phyloP scores from a whole-genome alignment of 2,329 filamentous ascomycete genomes.

The Elsinoe batatas region DNA sequence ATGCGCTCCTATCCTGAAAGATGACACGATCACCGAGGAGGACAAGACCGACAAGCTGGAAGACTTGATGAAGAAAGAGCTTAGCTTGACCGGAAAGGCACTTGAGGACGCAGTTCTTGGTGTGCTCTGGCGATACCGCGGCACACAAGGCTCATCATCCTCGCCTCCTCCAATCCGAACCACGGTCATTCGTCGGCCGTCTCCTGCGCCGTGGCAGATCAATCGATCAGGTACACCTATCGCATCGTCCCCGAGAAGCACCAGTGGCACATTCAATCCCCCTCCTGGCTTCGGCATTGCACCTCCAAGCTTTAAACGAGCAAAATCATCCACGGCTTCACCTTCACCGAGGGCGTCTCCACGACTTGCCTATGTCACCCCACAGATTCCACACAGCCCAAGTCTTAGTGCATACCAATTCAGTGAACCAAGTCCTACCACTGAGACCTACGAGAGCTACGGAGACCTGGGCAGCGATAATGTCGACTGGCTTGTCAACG shows the following conservation, averaged over 20 bases:
- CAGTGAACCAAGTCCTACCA: conserved; percentile 68
- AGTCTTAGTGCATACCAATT: conserved; percentile 94
- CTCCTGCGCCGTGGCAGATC: conserved; percentile 86
- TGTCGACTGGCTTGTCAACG: conserved; percentile 89
- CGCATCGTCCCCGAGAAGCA: conserved; percentile 68
- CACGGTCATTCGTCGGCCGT: conserved; percentile 79
- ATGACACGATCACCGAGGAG: conserved; percentile 76
- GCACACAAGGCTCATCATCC: conserved; percentile 47
- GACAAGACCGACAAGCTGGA: conserved; percentile 90
- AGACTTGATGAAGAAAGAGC: conserved; percentile 68
- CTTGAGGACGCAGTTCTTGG: conserved; percentile 88
- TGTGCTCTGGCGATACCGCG: conserved; percentile 77
- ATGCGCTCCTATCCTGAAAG: conserved; percentile 78
- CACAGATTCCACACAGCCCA: conserved; percentile 85
- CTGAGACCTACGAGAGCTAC: conserved; percentile 83
- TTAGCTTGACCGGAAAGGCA: conserved; percentile 56
- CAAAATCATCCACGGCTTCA: conserved; percentile 68
- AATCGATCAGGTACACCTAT: conserved; percentile 65
- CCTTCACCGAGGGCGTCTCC: conserved; percentile 91
- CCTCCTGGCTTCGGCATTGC: conserved; percentile 67
- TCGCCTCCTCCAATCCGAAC: conserved; percentile 76
- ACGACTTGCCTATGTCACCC: conserved; percentile 78
- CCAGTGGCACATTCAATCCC: conserved; percentile 68
- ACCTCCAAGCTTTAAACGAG: conserved; percentile 64
- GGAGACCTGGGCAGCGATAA: conserved; percentile 89